Conservation (phyloP, 208 protist genomes). For the Endotrypanum monterogeii region DNA sequence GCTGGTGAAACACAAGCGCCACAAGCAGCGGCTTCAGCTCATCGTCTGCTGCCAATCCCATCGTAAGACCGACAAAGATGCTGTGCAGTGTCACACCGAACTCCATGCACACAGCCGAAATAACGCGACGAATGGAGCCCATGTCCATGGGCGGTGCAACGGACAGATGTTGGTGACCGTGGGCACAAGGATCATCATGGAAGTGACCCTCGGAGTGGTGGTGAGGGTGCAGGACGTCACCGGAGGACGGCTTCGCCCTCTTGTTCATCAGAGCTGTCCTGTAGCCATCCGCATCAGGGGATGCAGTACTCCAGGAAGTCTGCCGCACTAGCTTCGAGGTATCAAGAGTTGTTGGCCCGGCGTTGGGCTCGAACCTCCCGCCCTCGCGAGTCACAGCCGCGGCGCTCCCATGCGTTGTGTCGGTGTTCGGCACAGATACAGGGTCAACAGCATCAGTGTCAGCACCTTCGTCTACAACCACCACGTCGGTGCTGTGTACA, state of each 20-base stretch:
- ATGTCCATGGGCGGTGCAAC: conserved; percentile 22
- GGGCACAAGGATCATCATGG: background rate
- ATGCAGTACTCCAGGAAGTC: background rate
- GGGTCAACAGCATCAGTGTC: background rate
- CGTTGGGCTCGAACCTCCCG: background rate
- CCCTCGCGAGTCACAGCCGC: background rate
- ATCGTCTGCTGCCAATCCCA: conserved; percentile 50
- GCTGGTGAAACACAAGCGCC: too few relatives aligned
- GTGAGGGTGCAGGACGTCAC: background rate
- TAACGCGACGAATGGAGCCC: conserved; percentile 22
- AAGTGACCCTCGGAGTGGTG: background rate
- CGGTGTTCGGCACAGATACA: background rate
- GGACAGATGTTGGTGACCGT: conserved; percentile 34
- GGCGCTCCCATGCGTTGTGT: background rate
- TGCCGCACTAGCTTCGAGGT: background rate
- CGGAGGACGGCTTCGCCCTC: background rate
- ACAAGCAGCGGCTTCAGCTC: conserved; percentile 56
- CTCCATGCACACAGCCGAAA: conserved; percentile 67
- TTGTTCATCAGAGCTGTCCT: background rate
- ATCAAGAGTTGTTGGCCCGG: background rate
- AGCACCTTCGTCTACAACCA: background rate
- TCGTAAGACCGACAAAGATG: conserved; percentile 63
- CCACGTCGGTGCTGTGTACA: background rate
- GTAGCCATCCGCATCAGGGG: background rate
- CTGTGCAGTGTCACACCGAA: conserved; percentile 73